phyloP scores from a whole-genome alignment of 2,329 filamentous ascomycete genomes.

The Penicillium sp. region DNA sequence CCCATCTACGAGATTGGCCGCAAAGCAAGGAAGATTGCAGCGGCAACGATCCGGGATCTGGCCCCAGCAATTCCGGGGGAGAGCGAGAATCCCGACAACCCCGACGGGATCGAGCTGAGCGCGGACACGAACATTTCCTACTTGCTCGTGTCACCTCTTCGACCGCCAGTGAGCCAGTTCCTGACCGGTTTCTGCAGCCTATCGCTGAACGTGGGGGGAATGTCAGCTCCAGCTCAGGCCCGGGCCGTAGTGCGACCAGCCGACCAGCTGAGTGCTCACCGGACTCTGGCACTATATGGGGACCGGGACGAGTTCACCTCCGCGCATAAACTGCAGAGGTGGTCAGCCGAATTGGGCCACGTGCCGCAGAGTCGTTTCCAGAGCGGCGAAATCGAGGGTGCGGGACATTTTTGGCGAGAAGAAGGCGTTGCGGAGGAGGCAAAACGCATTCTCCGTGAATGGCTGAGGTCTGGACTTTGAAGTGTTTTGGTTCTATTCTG shows the following conservation, averaged over 20 bases:
- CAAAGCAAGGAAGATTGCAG: conserved; percentile 66
- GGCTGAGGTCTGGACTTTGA: conserved; percentile 29
- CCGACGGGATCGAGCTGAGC: conserved; percentile 1
- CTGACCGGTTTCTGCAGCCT: conserved; percentile 59
- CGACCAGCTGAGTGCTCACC: conserved; percentile 56
- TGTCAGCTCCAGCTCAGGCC: conserved; percentile 23
- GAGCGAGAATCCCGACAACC: background rate
- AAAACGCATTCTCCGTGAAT: conserved; percentile 40
- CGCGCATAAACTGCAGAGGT: conserved; percentile 61
- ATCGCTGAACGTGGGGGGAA: conserved; percentile 32
- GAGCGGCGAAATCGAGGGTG: conserved; percentile 51
- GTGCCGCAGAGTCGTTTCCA: conserved; percentile 48
- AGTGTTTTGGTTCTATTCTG: background rate
- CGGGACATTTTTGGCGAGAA: conserved; percentile 65
- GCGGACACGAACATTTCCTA: conserved; percentile 37
- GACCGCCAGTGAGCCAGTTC: conserved; percentile 56
- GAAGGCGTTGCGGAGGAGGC: conserved; percentile 47
- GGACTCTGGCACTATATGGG: conserved; percentile 71
- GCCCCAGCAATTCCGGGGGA: conserved; percentile 1
- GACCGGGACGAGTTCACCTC: conserved; percentile 72
- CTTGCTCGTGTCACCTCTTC: conserved; percentile 66
- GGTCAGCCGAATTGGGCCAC: conserved; percentile 58
- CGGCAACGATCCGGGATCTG: conserved; percentile 57
- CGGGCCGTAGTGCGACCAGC: conserved; percentile 45
- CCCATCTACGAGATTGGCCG: conserved; percentile 67